Percentiles rank a stretch among this genome's conserved stretches.
phyloP scores from a whole-genome alignment of 495 filamentous ascomycete genomes.

The Clohesyomyces aquaticus region DNA sequence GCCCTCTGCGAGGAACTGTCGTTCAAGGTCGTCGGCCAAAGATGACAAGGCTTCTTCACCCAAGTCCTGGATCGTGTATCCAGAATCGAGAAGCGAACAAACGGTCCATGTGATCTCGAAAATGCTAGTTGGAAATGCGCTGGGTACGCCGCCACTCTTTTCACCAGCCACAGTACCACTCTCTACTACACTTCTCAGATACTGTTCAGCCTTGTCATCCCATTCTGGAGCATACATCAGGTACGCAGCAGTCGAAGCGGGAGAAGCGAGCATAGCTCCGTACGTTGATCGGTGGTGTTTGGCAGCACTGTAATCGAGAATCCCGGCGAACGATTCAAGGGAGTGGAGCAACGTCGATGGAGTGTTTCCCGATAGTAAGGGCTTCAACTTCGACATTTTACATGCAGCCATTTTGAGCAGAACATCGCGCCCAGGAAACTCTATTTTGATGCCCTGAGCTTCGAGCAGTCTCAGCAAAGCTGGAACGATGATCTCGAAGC shows the following conservation, averaged over 20 bases:
- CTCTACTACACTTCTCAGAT: slow-evolving; percentile 11
- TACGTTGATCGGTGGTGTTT: slow-evolving; percentile 47
- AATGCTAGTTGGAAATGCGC: slow-evolving; percentile 19
- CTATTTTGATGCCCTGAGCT: slow-evolving; percentile 31
- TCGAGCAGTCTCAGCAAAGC: slow-evolving; percentile 37
- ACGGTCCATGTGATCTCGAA: slow-evolving; percentile 23
- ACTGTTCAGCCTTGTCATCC: slow-evolving; percentile 47
- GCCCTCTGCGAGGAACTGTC: background rate
- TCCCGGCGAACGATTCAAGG: slow-evolving; percentile 53
- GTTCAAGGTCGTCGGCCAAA: background rate
- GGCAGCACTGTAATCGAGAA: slow-evolving; percentile 50
- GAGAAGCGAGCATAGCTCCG: slow-evolving; percentile 53
- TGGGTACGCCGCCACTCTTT: slow-evolving; percentile 15
- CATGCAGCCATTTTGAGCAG: slow-evolving; percentile 30
- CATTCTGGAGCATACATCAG: slow-evolving; percentile 48
- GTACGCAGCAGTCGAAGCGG: slow-evolving; percentile 54
- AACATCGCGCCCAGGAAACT: slow-evolving; percentile 31
- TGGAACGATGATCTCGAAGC: slow-evolving; percentile 50
- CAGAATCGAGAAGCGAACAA: background rate
- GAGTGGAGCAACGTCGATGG: slow-evolving; percentile 49
- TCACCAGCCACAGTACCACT: background rate
- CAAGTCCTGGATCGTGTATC: background rate
- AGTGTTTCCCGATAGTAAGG: slow-evolving; percentile 39
- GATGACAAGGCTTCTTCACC: background rate
- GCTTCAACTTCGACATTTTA: slow-evolving; percentile 45